phyloP scores from a whole-genome alignment of 148 eudicot genomes.

The Pouteria glomerata region DNA sequence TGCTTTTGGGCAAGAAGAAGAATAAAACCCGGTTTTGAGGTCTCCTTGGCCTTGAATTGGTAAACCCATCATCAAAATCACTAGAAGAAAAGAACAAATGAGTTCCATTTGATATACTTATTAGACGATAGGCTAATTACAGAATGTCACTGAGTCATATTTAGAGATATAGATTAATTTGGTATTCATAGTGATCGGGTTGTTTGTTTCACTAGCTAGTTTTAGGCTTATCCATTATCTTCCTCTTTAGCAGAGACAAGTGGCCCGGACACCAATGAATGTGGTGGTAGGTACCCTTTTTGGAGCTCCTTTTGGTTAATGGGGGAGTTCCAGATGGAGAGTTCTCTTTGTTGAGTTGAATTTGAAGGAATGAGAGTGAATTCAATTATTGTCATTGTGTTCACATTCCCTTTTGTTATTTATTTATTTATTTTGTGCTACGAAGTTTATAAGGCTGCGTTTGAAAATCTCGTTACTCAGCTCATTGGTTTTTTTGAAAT shows the following conservation, averaged over 20 bases:
- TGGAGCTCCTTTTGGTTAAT: not conserved
- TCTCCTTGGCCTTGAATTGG: constrained; percentile 33
- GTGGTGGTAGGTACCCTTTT: constrained; percentile 3
- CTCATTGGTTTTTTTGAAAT: no score
- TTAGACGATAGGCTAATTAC: no score
- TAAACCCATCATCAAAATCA: constrained; percentile 1
- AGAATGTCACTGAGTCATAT: no score
- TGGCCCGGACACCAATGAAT: no score
- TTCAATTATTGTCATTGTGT: not conserved
- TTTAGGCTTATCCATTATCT: not conserved
- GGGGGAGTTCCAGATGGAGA: not conserved
- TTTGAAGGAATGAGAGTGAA: not conserved
- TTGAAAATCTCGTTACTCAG: no score
- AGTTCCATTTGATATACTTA: not conserved
- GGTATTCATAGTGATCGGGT: no score
- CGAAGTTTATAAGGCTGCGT: no score
- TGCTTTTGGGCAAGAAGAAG: constrained; percentile 46
- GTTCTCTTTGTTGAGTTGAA: not conserved
- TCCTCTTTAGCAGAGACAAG: not conserved
- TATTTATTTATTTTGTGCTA: no score
- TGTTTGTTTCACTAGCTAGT: not conserved
- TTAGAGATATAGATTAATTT: no score
- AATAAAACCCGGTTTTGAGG: constrained; percentile 35
- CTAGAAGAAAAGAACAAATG: not conserved
- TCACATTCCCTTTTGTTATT: constrained; percentile 6